Base-by-base conservation (phyloP, 192 early-diverging fungal species). In the Lobulomyces angularis region DNA sequence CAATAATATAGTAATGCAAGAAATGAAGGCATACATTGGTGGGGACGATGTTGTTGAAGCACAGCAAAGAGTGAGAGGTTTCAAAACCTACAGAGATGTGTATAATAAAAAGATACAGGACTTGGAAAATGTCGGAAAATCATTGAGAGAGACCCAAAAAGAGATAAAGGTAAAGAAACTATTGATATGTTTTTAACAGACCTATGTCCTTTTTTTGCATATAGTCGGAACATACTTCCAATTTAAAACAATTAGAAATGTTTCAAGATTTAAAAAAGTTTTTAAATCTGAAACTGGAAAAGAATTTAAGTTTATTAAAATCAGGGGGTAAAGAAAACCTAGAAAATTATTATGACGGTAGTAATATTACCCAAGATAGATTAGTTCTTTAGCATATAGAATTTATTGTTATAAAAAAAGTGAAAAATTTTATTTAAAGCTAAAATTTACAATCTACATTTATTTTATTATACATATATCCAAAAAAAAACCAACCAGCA, bases 1-100 rank as follows among this genome's bases (percentile, higher is more conserved):
- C 8, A 12, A 32, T 21, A n/a, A 26, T 24, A 5, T 33, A 68
- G 71, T 73, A 19, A 55, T 75, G 57, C 56, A 67, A 16, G 74
- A 77, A 52, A 74, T 70, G 59, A 77, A 71, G 41, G 64, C 65
- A 1, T 75, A 75, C 56, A 74, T 77, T 45, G 74, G 74, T 21
- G 72, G 65, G 9, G 74, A 76, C 45, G 74, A 77, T 8, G 52
- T 45, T 5, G 32, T 66, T 8, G 74, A 77, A 50, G 42, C 41
- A 2, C 27, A 48, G 35, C 67, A 71, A 53, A 64, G 67, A 42
- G 30, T 45, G n/a, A 46, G 72, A 9, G 74, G 74, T 4, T 77
- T 77, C 57, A 74, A 74, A 45, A 66, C 74, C 8, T 77, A 73
- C 38, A 39, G 74, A 8, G 74, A 77, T 19, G 45, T 77, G 37